Base-by-base conservation (phyloP, 2,329 filamentous ascomycete species). In the Phyllosticta citriasiana region DNA sequence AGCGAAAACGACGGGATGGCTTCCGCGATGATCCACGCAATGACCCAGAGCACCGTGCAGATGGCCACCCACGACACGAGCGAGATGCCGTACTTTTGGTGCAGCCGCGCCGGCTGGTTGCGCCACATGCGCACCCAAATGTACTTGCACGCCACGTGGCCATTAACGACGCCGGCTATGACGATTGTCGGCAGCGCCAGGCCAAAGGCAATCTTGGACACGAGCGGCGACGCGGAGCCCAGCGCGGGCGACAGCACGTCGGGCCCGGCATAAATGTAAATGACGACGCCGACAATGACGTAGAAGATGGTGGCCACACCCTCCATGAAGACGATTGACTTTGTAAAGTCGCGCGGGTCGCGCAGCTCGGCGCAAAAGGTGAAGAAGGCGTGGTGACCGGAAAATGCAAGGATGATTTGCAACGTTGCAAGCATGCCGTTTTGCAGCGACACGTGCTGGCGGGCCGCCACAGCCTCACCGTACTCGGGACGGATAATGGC, bases 401-500 rank as follows among this genome's bases (percentile, higher is more conserved):
- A 75, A 75, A 87, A 91, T 61, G 88, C 86, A 63, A 90, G 84
- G 63, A 88, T 79, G 59, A 91, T 89, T 74, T 89, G 88, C 64
- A 74, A 66, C 9, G 70, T 67, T 16, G 72, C 70, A 22, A 65
- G 66, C 2, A 73, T 56, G 12, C 68, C 69, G 16, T 26, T 68
- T 14, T 64, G 66, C 1, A 73, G 68, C 62, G 12, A 69, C 47
- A 24, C 65, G 24, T 65, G 57, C 5, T 64, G 65, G 14, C 64
- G 65, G 6, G 73, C 64, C 19, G 66, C 65, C 51, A 69, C 52
- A n/a, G 72, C 64, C 30, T 70, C 60, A 53, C 67, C 70, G 47
- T 63, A 64, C 56, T 76, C 74, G 16, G 77, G 77, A 54, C 77
- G 75, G 50, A 72, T 66, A 57, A 87, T 72, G 3, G 84, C 85